These are phyloP conservation scores for Gracilaria domingensis DNA, from an alignment of 23 red algal genomes.

Conservation along the genomic window DNA sequence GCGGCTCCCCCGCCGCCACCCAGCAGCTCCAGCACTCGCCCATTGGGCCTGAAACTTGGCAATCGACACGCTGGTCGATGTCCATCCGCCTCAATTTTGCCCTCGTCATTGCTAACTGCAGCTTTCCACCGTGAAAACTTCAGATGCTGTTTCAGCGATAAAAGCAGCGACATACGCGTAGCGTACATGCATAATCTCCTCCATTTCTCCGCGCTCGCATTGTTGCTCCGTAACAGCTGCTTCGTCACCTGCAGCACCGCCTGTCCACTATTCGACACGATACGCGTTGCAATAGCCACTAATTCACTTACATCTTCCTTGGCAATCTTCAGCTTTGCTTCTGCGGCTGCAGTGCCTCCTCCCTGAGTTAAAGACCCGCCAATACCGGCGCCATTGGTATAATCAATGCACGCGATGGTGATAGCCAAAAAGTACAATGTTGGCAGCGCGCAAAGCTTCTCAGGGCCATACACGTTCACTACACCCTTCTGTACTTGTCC, in stretches of 20 bases:
- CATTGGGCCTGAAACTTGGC: constrained; percentile 12
- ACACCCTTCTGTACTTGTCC: background rate
- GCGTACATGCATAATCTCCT: constrained; percentile 12
- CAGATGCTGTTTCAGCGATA: constrained; percentile 54
- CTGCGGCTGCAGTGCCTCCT: constrained; percentile 75
- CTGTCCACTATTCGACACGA: constrained; percentile 67
- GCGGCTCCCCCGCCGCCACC: background rate
- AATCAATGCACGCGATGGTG: constrained; percentile 59
- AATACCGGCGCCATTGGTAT: constrained; percentile 55
- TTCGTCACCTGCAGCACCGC: constrained; percentile 42
- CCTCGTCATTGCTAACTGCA: background rate
- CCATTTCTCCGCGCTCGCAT: constrained; percentile 7
- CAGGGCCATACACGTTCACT: constrained; percentile 18
- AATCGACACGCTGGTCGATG: background rate
- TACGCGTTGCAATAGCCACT: constrained; percentile 39
- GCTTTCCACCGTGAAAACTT: constrained; percentile 51
- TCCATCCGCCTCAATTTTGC: constrained; percentile 9
- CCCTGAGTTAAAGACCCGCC: constrained; percentile 61
- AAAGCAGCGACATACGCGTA: constrained; percentile 42
- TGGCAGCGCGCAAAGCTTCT: constrained; percentile 32
- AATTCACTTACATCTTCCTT: constrained; percentile 64
- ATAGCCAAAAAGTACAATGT: constrained; percentile 56
- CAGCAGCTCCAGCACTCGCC: background rate
- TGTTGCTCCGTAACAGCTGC: constrained; percentile 16
- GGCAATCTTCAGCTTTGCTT: constrained; percentile 56